A percentile compares a stretch with the other conserved stretches of the same genome.
phyloP scores from a whole-genome alignment of 2,329 filamentous ascomycete genomes.

The Phialophora expanda region DNA sequence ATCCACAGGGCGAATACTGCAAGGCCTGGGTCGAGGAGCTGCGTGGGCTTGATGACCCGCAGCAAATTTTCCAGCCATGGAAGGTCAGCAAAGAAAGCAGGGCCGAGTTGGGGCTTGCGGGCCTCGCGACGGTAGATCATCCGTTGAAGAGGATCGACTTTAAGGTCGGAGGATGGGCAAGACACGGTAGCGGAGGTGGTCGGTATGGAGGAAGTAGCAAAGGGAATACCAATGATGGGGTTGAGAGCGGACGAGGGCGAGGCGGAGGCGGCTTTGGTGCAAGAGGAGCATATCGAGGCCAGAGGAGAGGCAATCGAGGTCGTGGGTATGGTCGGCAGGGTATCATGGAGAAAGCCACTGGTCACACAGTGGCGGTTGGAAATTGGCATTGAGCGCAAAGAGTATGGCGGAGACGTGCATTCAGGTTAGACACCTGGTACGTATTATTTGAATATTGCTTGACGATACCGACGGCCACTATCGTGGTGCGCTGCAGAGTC shows the following conservation, averaged over 20 bases:
- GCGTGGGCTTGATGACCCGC: constrained; percentile 53
- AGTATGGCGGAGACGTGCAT: not conserved
- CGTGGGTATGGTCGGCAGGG: constrained; percentile 29
- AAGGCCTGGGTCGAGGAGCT: constrained; percentile 76
- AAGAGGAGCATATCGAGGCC: constrained; percentile 33
- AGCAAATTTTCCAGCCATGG: constrained; percentile 71
- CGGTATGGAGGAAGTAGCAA: constrained; percentile 38
- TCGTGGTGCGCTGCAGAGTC: not conserved
- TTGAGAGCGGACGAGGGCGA: constrained; percentile 32
- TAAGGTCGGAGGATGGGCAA: constrained; percentile 54
- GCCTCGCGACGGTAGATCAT: constrained; percentile 68
- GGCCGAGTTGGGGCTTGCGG: constrained; percentile 60
- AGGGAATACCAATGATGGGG: constrained; percentile 26
- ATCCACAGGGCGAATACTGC: constrained; percentile 71
- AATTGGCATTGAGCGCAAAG: not conserved
- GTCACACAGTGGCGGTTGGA: not conserved
- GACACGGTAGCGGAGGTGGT: constrained; percentile 44
- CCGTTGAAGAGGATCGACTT: constrained; percentile 71
- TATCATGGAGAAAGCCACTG: constrained; percentile 29
- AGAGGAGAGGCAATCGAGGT: constrained; percentile 28
- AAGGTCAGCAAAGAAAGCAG: constrained; percentile 66
- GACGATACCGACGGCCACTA: not conserved
- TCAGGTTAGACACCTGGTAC: not conserved
- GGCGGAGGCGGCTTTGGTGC: constrained; percentile 28
- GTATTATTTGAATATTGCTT: not conserved